Conservation (phyloP, 1,284 basidiomycete genomes). For the Marasmius tenuissimus region DNA sequence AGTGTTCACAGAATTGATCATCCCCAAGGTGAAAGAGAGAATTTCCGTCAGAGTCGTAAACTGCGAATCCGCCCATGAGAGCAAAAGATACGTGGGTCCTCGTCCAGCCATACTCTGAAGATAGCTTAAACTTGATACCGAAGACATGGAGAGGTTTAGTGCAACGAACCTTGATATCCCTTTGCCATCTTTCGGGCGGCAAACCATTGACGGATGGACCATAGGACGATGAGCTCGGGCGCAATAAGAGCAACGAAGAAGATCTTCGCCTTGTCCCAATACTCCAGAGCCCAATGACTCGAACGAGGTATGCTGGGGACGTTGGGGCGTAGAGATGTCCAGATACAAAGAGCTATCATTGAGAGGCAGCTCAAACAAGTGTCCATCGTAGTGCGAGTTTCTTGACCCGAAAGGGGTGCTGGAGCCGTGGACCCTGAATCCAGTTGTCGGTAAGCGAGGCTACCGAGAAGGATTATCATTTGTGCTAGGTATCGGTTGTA, state of each 20-base stretch:
- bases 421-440: too few relatives aligned
- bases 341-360: slow-evolving; percentile 32
- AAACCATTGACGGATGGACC: slow-evolving; percentile 26
- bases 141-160: not conserved
- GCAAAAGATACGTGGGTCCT: slow-evolving; percentile 23
- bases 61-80: slow-evolving; percentile 28
- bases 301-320: slow-evolving; percentile 19
- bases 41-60: slow-evolving; percentile 4
- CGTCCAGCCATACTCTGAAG: slow-evolving; percentile 17
- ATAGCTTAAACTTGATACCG: not conserved
- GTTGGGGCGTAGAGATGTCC: slow-evolving; percentile 34
- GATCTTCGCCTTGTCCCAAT: slow-evolving; percentile 12
- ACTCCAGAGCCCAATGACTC: not conserved
- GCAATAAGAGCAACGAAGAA: slow-evolving; percentile 23
- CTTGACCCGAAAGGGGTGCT: too few relatives aligned
- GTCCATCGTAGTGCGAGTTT: not conserved
- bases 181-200: slow-evolving; percentile 13
- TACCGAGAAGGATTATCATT: too few relatives aligned
- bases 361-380: slow-evolving; percentile 29
- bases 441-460: too few relatives aligned
- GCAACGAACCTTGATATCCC: slow-evolving; percentile 8
- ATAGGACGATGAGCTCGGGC: slow-evolving; percentile 26
- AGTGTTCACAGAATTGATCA: not conserved
- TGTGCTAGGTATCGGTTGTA: too few relatives aligned
- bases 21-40: not conserved